Evolutionary conservation across 2,329 filamentous ascomycete genomes (phyloP).

Genomic region (Geosmithia flava): DNA sequence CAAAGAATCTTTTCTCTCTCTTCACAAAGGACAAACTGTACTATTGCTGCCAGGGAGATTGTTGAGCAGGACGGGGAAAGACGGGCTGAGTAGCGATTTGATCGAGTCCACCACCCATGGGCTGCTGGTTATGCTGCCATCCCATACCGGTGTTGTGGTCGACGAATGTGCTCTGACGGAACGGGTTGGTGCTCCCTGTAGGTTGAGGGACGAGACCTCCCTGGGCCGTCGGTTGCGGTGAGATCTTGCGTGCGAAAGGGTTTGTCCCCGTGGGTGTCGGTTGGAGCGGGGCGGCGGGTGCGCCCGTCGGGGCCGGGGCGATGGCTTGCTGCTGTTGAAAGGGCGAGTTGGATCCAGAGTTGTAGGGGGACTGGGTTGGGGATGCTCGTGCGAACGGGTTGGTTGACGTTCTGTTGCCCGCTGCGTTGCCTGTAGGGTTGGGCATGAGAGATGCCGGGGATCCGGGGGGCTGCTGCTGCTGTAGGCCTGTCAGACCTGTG

Average conservation of each 20-base stretch:
- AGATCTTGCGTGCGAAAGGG: conserved; percentile 39
- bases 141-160: conserved; percentile 80
- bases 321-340: conserved; percentile 25
- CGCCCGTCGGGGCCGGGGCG: background rate
- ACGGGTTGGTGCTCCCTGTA: conserved; percentile 88
- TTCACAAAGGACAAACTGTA: background rate
- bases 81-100: conserved; percentile 68
- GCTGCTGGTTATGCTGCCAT: conserved; percentile 71
- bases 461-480: conserved; percentile 5
- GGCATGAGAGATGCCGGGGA: conserved; percentile 13
- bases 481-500: conserved; percentile 31
- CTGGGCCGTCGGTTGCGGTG: conserved; percentile 13
- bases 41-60: conserved; percentile 48
- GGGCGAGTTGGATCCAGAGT: conserved; percentile 21
- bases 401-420: conserved; percentile 52
- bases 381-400: conserved; percentile 75
- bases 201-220: conserved; percentile 55
- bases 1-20: background rate
- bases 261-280: conserved; percentile 44
- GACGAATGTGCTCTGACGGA: conserved; percentile 81
- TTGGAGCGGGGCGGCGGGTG: conserved; percentile 24
- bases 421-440: conserved; percentile 27
- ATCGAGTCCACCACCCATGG: conserved; percentile 73
- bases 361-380: conserved; percentile 21
- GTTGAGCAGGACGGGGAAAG: conserved; percentile 67